These are phyloP conservation scores for Penicillium sp. DNA, from an alignment of 2,329 filamentous ascomycete genomes.

Conservation along the genomic window DNA sequence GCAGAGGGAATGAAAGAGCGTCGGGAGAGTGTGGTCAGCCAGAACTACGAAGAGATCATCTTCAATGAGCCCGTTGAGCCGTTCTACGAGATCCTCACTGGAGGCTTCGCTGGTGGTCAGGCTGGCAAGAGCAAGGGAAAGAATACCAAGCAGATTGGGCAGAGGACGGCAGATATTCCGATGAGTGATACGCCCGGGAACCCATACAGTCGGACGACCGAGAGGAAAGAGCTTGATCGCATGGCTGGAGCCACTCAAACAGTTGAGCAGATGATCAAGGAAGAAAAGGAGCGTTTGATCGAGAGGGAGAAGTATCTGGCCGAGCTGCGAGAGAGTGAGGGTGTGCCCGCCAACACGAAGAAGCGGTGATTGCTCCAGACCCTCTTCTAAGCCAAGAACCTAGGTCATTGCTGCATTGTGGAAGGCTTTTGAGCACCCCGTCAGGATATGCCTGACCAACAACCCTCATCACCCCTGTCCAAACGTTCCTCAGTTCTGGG, in stretches of 20 bases:
- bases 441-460: not conserved
- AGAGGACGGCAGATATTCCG: slow-evolving; percentile 75
- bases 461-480: not conserved
- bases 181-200: slow-evolving; percentile 63
- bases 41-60: slow-evolving; percentile 88
- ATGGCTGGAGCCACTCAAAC: slow-evolving; percentile 60
- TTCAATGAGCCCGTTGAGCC: slow-evolving; percentile 96
- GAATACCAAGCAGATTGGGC: slow-evolving; percentile 46
- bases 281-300: slow-evolving; percentile 61
- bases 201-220: slow-evolving; percentile 71
- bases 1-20: slow-evolving; percentile 70
- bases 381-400: not conserved
- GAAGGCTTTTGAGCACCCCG: not conserved
- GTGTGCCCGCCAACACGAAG: slow-evolving; percentile 39
- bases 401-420: not conserved
- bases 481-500: not conserved
- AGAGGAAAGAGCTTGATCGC: slow-evolving; percentile 63
- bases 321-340: slow-evolving; percentile 48
- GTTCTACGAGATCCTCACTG: slow-evolving; percentile 83
- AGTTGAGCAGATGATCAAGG: slow-evolving; percentile 60
- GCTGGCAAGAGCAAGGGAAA: slow-evolving; percentile 60
- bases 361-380: slow-evolving; percentile 33
- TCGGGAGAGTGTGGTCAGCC: slow-evolving; percentile 65
- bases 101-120: slow-evolving; percentile 52
- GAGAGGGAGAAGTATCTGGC: slow-evolving; percentile 61